These are phyloP conservation scores for Penicillium crustosum DNA, from an alignment of 2,329 filamentous ascomycete genomes.

Conservation along the genomic window DNA sequence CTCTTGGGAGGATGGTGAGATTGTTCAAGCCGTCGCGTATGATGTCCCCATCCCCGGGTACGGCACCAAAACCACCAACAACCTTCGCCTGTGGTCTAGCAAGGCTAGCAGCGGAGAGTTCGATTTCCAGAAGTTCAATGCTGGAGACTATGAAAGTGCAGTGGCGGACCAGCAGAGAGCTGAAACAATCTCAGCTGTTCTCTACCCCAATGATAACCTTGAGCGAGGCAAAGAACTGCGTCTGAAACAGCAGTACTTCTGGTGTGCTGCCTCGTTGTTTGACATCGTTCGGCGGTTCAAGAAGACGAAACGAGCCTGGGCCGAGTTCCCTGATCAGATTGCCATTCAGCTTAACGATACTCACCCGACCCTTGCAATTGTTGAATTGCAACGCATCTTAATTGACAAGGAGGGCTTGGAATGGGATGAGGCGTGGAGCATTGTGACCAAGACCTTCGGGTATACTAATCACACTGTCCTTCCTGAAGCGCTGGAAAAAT, in stretches of 20 bases:
- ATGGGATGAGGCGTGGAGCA: slow-evolving; percentile 90
- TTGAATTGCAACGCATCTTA: slow-evolving; percentile 91
- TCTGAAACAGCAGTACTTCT: slow-evolving; percentile 99
- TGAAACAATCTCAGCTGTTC: slow-evolving; percentile 96
- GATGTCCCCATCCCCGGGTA: slow-evolving; percentile 92
- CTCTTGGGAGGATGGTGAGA: slow-evolving; percentile 90
- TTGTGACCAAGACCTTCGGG: slow-evolving; percentile 76
- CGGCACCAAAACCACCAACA: slow-evolving; percentile 87
- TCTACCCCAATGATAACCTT: slow-evolving; percentile 97
- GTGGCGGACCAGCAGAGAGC: slow-evolving; percentile 97
- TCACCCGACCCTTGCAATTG: slow-evolving; percentile 92
- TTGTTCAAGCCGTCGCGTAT: slow-evolving; percentile 87
- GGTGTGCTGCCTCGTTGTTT: slow-evolving; percentile 93
- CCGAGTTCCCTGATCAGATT: slow-evolving; percentile 87
- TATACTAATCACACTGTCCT: slow-evolving; percentile 99
- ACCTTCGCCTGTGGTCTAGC: slow-evolving; percentile 94
- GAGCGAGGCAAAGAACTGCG: slow-evolving; percentile 95
- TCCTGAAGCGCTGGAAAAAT: slow-evolving; percentile 95
- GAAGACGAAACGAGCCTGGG: slow-evolving; percentile 90
- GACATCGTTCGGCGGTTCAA: slow-evolving; percentile 98
- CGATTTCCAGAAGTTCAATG: slow-evolving; percentile 99
- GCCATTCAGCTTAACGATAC: slow-evolving; percentile 98
- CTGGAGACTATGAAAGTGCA: slow-evolving; percentile 93
- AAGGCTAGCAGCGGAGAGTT: slow-evolving; percentile 97
- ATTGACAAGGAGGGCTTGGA: slow-evolving; percentile 85